A percentile compares a stretch with the other conserved stretches of the same genome.
phyloP scores from a whole-genome alignment of 2,329 filamentous ascomycete genomes.

The Scolecobasidium constrictum region DNA sequence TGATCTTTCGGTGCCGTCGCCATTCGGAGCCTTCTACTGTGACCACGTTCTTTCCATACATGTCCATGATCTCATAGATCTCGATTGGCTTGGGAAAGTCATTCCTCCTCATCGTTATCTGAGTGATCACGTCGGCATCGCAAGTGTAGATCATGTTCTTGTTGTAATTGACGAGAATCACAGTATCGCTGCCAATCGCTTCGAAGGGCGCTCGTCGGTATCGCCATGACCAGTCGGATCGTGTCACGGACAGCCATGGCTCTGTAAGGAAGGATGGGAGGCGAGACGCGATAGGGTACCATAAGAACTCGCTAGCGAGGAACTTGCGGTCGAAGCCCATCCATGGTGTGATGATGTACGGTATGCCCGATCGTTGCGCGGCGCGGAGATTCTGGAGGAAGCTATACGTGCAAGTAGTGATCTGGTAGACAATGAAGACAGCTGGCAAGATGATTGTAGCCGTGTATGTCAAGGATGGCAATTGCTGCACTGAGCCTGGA shows the following conservation, averaged over 20 bases:
- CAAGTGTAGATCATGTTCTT: conserved; percentile 44
- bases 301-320: conserved; percentile 4
- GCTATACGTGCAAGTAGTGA: background rate
- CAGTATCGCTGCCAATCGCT: conserved; percentile 42
- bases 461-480: too few relatives aligned
- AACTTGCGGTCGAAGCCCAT: conserved; percentile 7
- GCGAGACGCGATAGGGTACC: conserved; percentile 6
- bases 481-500: too few relatives aligned
- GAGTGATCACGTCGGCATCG: conserved; percentile 53
- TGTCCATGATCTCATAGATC: conserved; percentile 47
- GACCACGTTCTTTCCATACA: conserved; percentile 63
- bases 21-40: conserved; percentile 58
- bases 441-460: background rate
- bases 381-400: conserved; percentile 4
- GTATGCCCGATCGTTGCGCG: conserved; percentile 7
- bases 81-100: conserved; percentile 60
- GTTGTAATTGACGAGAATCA: conserved; percentile 52
- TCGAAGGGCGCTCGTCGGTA: conserved; percentile 47
- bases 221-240: conserved; percentile 47
- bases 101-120: conserved; percentile 55
- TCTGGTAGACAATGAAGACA: conserved; percentile 1
- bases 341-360: conserved; percentile 9
- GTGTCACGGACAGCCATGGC: conserved; percentile 7
- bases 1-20: conserved; percentile 63
- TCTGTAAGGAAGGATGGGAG: conserved; percentile 4